Conservation (phyloP, 2,329 filamentous ascomycete species). For the Colletotrichum filicis region DNA sequence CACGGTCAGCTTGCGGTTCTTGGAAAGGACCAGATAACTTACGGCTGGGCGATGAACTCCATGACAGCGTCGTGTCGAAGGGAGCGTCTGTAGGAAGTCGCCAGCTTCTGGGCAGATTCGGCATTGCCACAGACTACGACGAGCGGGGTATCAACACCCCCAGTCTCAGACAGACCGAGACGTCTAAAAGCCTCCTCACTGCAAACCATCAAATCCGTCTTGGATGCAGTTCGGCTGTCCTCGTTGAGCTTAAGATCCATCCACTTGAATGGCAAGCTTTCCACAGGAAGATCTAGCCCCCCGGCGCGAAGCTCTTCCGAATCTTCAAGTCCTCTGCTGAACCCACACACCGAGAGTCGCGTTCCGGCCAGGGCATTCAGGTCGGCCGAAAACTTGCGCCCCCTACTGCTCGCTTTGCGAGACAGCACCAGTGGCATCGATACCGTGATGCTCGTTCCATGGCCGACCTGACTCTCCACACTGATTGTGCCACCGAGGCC, state of each 20-base stretch:
- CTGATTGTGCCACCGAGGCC: conserved; percentile 67
- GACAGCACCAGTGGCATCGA: conserved; percentile 50
- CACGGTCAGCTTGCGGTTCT: neutral
- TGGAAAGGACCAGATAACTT: neutral
- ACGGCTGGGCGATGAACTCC: conserved; percentile 39
- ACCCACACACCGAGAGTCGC: conserved; percentile 18
- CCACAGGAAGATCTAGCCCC: conserved; percentile 38
- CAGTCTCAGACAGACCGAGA: conserved; percentile 29
- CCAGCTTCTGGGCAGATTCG: conserved; percentile 33
- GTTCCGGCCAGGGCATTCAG: conserved; percentile 9
- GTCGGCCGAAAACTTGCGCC: conserved; percentile 24
- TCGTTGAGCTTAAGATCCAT: conserved; percentile 45
- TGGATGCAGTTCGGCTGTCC: neutral
- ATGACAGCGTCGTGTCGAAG: conserved; percentile 26
- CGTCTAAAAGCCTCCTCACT: conserved; percentile 40
- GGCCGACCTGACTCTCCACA: conserved; percentile 60
- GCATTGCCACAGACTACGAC: conserved; percentile 38
- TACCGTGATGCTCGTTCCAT: conserved; percentile 64
- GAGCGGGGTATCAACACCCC: conserved; percentile 33
- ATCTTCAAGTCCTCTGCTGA: conserved; percentile 38
- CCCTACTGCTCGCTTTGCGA: conserved; percentile 15
- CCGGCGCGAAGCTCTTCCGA: conserved; percentile 37
- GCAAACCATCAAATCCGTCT: conserved; percentile 41
- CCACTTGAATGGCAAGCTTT: conserved; percentile 42
- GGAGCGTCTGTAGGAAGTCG: conserved; percentile 20